Conservation (phyloP, 441 rosid species). For the Brassica hybrid region DNA sequence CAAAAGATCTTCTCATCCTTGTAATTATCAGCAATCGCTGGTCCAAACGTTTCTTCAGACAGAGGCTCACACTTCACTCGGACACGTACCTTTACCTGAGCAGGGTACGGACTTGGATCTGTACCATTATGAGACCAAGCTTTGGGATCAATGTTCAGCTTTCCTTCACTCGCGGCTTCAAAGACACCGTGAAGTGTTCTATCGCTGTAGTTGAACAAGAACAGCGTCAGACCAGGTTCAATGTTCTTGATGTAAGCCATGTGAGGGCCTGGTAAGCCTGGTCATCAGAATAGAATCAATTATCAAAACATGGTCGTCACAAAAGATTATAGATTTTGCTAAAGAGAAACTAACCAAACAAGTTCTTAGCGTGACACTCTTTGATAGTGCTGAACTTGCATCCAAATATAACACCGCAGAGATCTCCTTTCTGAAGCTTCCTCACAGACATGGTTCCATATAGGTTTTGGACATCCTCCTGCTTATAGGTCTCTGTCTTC, state of each 20-base stretch:
- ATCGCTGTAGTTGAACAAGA: constrained; percentile 66
- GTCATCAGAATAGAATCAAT: background rate
- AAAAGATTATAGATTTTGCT: background rate
- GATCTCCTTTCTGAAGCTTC: constrained; percentile 47
- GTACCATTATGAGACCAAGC: constrained; percentile 56
- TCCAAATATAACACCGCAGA: constrained; percentile 57
- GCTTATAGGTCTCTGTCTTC: constrained; percentile 43
- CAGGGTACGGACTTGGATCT: constrained; percentile 53
- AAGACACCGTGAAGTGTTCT: constrained; percentile 63
- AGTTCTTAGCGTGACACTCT: constrained; percentile 49
- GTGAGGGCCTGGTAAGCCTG: constrained; percentile 60
- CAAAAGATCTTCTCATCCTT: constrained; percentile 45
- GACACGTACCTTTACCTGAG: constrained; percentile 56
- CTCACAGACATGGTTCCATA: constrained; percentile 37
- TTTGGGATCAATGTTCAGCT: constrained; percentile 49
- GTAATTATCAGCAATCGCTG: constrained; percentile 52
- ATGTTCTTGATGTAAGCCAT: constrained; percentile 54
- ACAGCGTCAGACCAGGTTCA: constrained; percentile 57
- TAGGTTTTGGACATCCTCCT: constrained; percentile 21
- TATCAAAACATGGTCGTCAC: constrained; percentile 5
- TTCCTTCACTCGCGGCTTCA: constrained; percentile 60
- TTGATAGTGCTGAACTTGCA: constrained; percentile 52
- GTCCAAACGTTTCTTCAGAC: constrained; percentile 51
- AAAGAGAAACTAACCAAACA: constrained; percentile 51
- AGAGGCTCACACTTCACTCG: constrained; percentile 51